A percentile compares a stretch with the other conserved stretches of the same genome.
Evolutionary conservation across 2,329 filamentous ascomycete genomes (phyloP).

Genomic region (Chrysoporthe cubensis): DNA sequence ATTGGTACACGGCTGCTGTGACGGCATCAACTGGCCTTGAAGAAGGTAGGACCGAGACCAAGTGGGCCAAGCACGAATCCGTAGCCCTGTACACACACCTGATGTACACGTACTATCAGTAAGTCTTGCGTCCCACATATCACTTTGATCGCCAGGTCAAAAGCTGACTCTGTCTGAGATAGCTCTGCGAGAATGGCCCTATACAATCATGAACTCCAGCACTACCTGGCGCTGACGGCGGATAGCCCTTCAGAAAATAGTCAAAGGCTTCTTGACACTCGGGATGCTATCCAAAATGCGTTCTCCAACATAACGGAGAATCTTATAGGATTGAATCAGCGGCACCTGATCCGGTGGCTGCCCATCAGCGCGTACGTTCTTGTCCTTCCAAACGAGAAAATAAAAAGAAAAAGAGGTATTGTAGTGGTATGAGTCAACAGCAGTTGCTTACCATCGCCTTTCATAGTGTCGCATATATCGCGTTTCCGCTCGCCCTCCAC

Average conservation of each 20-base stretch:
- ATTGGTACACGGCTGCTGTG: slow-evolving; percentile 48
- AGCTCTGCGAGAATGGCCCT: slow-evolving; percentile 33
- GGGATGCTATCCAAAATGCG: slow-evolving; percentile 49
- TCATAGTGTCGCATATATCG: slow-evolving; percentile 40
- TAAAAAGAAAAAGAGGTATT: too few species aligned
- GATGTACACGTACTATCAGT: slow-evolving; percentile 58
- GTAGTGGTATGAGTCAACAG: neutral
- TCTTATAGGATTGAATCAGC: slow-evolving; percentile 49
- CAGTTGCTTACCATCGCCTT: neutral
- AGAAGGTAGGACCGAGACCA: slow-evolving; percentile 36
- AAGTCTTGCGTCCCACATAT: slow-evolving; percentile 36
- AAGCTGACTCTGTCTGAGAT: neutral
- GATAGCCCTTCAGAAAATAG: neutral
- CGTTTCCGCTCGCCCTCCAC: slow-evolving; percentile 41
- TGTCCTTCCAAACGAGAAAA: neutral
- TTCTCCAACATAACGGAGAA: slow-evolving; percentile 48
- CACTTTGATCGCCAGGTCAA: neutral
- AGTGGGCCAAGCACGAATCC: slow-evolving; percentile 50
- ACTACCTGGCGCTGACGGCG: slow-evolving; percentile 43
- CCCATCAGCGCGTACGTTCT: slow-evolving; percentile 49
- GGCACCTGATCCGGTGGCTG: slow-evolving; percentile 48
- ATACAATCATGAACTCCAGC: slow-evolving; percentile 51
- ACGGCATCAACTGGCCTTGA: slow-evolving; percentile 37
- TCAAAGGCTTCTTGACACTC: slow-evolving; percentile 39
- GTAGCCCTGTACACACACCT: slow-evolving; percentile 50